phyloP scores from a whole-genome alignment of 345 rosid species.

The Euclidium syriacum region DNA sequence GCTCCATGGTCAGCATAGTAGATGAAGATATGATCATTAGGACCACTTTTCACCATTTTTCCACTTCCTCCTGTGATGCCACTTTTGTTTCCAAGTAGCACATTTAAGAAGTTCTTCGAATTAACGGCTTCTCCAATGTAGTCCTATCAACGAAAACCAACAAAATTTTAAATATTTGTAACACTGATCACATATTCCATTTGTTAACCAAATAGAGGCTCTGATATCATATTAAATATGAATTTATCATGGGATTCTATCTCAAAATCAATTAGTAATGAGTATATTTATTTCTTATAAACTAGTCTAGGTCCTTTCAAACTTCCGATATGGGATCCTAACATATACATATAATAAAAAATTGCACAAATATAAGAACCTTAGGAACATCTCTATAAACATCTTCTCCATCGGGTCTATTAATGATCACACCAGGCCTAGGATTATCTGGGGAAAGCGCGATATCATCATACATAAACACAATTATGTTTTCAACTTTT shows the following conservation, averaged over 20 bases:
- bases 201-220: no score
- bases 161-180: neutral
- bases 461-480: constrained; percentile 80
- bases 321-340: no score
- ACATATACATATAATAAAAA: neutral
- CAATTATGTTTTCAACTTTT: constrained; percentile 65
- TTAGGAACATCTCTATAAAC: constrained; percentile 67
- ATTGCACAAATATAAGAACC: constrained; percentile 30
- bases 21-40: constrained; percentile 47
- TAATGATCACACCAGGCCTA: constrained; percentile 56
- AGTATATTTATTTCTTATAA: no score
- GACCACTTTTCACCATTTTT: constrained; percentile 53
- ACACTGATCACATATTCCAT: neutral
- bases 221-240: no score
- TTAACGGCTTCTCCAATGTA: constrained; percentile 40
- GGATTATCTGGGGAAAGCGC: constrained; percentile 45
- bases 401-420: constrained; percentile 49
- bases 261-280: no score
- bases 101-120: constrained; percentile 42
- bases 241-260: no score
- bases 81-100: constrained; percentile 47
- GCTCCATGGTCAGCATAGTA: constrained; percentile 64
- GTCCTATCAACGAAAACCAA: constrained; percentile 42
- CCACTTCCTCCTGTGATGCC: constrained; percentile 64
- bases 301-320: no score